Percentiles rank a stretch among this genome's conserved stretches.
Conservation (phyloP, 148 eudicot species). For the Vaccinium myrtillus region DNA sequence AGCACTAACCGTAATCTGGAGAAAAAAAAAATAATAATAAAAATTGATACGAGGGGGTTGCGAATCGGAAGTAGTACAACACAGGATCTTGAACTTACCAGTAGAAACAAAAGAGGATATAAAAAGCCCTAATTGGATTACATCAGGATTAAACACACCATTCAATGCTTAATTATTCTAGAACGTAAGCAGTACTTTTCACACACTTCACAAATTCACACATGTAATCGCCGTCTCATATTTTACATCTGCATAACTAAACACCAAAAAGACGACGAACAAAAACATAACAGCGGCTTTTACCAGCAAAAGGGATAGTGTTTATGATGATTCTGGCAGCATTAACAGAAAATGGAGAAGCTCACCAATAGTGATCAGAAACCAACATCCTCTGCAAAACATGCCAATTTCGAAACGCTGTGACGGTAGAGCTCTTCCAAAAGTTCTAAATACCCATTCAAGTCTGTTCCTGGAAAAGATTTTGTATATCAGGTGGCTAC, state of each 20-base stretch:
- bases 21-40: too few species aligned
- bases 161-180: neutral
- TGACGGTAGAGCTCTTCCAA: neutral
- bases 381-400: neutral
- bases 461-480: neutral
- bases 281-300: neutral
- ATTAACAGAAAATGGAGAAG: neutral
- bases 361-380: neutral
- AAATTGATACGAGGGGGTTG: too few species aligned
- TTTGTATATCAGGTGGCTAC: too few species aligned
- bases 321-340: neutral
- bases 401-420: neutral
- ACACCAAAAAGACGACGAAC: neutral
- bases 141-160: slow-evolving; percentile 3
- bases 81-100: too few species aligned
- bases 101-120: too few species aligned
- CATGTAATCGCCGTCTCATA: neutral
- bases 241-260: neutral
- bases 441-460: neutral
- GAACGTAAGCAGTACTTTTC: too few species aligned
- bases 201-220: too few species aligned
- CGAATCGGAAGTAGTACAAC: too few species aligned
- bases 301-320: neutral
- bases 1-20: too few species aligned
- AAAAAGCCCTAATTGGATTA: neutral